A percentile compares a stretch with the other conserved stretches of the same genome.
Evolutionary conservation across 164 flowering plant species (phyloP).

Genomic region (Liquidambar formosana): DNA sequence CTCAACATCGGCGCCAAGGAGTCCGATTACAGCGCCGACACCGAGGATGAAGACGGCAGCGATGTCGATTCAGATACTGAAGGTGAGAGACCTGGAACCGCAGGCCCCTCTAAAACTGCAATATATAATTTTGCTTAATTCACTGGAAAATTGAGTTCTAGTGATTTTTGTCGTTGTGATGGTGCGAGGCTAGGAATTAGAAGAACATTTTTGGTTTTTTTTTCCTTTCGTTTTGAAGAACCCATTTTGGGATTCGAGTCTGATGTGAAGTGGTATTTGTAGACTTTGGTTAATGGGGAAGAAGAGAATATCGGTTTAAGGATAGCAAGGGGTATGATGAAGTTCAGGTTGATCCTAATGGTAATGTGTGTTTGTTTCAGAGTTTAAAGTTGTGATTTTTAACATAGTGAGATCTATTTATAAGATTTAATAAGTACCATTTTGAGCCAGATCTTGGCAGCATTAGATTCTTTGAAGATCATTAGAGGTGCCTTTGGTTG

Average conservation of each 20-base stretch:
- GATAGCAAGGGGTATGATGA: slow-evolving; percentile 29
- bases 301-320: slow-evolving; percentile 36
- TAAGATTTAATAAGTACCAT: background rate
- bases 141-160: background rate
- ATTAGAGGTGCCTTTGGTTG: background rate
- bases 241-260: slow-evolving; percentile 5
- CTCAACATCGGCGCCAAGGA: slow-evolving; percentile 57
- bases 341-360: slow-evolving; percentile 34
- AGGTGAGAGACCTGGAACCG: too few relatives aligned
- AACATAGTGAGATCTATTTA: background rate
- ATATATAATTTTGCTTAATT: background rate
- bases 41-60: slow-evolving; percentile 48
- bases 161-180: background rate
- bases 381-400: background rate
- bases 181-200: background rate
- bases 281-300: slow-evolving; percentile 40
- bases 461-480: too few relatives aligned
- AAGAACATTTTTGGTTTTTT: background rate
- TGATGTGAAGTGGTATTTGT: slow-evolving; percentile 14
- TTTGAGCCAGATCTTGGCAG: background rate
- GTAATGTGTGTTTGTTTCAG: slow-evolving; percentile 27
- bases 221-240: too few relatives aligned
- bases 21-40: slow-evolving; percentile 83
- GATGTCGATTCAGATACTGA: slow-evolving; percentile 40
- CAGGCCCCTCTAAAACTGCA: too few relatives aligned